Evolutionary conservation across 306 rosid species (phyloP), one percentile per base, ranked within the genome.

Genomic region (Rubus idaeus): DNA sequence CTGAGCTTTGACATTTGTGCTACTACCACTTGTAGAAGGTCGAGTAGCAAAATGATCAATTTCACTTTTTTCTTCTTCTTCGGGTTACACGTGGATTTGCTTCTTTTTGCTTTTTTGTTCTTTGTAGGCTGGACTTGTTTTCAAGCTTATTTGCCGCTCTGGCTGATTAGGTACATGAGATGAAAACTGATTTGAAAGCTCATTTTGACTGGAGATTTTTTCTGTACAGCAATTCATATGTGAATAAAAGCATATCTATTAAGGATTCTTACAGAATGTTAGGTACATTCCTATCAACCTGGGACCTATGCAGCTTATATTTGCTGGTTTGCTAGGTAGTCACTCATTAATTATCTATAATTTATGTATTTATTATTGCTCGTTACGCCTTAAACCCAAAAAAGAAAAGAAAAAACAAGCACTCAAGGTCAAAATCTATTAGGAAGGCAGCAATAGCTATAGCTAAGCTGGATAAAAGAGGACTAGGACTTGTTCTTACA

Each of bases 401-500:
- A 42, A 23, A 23, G 0, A 10, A 8, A 66, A 40, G 49, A 14
- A 63, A 41, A 49, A 11, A 11, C 49, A 61, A 1, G 26, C 30
- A 2, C 51, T 74, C 70, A 74, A 60, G 46, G 58, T 74, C 70
- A 73, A 40, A 14, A 73, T 9, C 68, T 4, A 1, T 16, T 14
- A 3, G 18, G 46, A 35, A 53, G 53, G 20, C 30, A 45, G 18
- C 73, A 20, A 42, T 42, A 13, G n/a, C 30, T 26, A 46, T 8
- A 21, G 77, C 44, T 62, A 30, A 61, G 67, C 53, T 63, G 42
- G 30, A 26, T 45, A 65, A 58, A 3, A 5, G 55, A 60, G 50
- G 57, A 45, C 41, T 57, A 74, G 60, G 78, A 61, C 78, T 17
- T 16, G 78, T 74, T 74, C 70, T 46, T 74, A 45, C 70, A 17